These are phyloP conservation scores for Zarea fungicola DNA, from an alignment of 2,329 filamentous ascomycete species.

Conservation along the genomic window DNA sequence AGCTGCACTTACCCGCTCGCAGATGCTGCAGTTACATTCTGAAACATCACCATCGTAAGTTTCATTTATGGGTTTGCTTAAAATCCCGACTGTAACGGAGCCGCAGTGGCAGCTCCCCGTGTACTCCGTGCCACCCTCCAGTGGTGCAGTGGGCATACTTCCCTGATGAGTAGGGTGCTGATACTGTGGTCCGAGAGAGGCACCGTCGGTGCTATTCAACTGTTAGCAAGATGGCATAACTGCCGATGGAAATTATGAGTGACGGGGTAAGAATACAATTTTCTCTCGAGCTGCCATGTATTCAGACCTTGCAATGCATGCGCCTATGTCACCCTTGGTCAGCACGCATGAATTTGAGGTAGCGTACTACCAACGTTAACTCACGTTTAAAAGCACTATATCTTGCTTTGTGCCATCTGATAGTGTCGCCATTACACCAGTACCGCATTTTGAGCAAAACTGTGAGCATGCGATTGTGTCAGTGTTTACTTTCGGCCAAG, in stretches of 20 bases:
- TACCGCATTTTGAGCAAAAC: constrained; percentile 50
- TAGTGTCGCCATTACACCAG: constrained; percentile 33
- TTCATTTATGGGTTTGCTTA: constrained; percentile 37
- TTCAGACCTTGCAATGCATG: constrained; percentile 40
- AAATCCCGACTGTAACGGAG: constrained; percentile 38
- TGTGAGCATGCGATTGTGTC: constrained; percentile 19
- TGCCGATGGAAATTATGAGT: too few relatives aligned
- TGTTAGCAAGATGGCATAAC: not conserved
- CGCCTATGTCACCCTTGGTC: constrained; percentile 31
- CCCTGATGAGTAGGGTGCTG: constrained; percentile 34
- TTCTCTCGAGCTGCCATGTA: constrained; percentile 33
- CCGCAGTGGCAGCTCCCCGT: constrained; percentile 51
- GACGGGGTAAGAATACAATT: constrained; percentile 27
- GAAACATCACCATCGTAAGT: constrained; percentile 25
- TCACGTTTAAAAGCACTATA: too few relatives aligned
- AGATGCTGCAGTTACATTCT: constrained; percentile 50
- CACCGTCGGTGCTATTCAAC: constrained; percentile 34
- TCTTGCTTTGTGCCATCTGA: too few relatives aligned
- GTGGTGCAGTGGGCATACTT: constrained; percentile 30
- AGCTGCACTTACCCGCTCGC: constrained; percentile 31
- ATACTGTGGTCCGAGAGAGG: constrained; percentile 27
- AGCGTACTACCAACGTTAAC: too few relatives aligned
- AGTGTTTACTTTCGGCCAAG: not conserved
- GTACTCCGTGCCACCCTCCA: constrained; percentile 37
- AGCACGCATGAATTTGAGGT: too few relatives aligned